These are phyloP conservation scores for Monascus ruber DNA, from an alignment of 2,329 filamentous ascomycete species.

Conservation along the genomic window DNA sequence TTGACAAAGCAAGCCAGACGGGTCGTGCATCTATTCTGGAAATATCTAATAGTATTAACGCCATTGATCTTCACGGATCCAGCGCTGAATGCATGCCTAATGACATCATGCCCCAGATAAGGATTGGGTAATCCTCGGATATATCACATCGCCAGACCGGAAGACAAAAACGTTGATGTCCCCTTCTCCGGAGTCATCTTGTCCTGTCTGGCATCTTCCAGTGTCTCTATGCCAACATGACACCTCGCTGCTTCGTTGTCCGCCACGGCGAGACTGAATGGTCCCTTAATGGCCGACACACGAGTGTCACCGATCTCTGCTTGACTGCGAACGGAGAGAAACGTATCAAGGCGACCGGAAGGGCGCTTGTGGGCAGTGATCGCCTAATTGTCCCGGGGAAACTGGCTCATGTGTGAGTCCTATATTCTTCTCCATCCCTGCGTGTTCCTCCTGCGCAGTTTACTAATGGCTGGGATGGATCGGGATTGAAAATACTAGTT, in stretches of 20 bases:
- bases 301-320: conserved; percentile 73
- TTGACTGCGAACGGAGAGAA: conserved; percentile 73
- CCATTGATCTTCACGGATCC: too few species aligned
- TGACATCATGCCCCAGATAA: too few species aligned
- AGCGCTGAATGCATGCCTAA: too few species aligned
- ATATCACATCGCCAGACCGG: too few species aligned
- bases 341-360: conserved; percentile 63
- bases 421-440: conserved; percentile 12
- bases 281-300: conserved; percentile 79
- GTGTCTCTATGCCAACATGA: conserved; percentile 21
- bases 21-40: too few species aligned
- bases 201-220: too few species aligned
- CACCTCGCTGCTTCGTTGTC: conserved; percentile 67
- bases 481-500: conserved; percentile 33
- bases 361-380: conserved; percentile 72
- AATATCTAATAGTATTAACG: too few species aligned
- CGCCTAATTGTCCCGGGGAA: conserved; percentile 73
- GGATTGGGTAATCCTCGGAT: too few species aligned
- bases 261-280: conserved; percentile 94
- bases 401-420: conserved; percentile 66
- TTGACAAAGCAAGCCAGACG: too few species aligned
- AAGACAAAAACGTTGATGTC: too few species aligned
- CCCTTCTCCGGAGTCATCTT: too few species aligned
- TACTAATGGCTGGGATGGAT: not conserved
- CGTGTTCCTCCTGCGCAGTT: not conserved